Conservation (phyloP, 768 basidiomycete species). For the Steccherinum ochraceum region DNA sequence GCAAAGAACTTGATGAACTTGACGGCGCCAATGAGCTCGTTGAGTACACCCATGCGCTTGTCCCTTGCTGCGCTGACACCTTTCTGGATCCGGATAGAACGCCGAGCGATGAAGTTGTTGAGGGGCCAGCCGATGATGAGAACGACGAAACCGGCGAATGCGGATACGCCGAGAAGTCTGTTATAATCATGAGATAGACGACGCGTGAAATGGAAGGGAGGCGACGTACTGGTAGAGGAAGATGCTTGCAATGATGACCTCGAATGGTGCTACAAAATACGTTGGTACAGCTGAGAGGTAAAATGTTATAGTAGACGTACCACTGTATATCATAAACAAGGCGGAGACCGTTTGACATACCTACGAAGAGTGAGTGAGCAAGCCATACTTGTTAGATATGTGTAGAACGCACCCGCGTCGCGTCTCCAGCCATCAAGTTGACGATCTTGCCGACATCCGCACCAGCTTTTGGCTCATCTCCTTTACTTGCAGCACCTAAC, state of each 20-base stretch:
- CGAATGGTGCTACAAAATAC: slow-evolving; percentile 52
- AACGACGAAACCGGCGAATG: slow-evolving; percentile 72
- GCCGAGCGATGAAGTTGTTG: slow-evolving; percentile 58
- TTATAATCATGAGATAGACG: not conserved
- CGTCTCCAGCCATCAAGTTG: slow-evolving; percentile 81
- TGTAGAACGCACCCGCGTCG: slow-evolving; percentile 29
- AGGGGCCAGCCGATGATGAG: slow-evolving; percentile 63
- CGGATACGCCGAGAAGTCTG: slow-evolving; percentile 60
- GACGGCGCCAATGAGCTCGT: slow-evolving; percentile 62
- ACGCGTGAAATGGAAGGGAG: not conserved
- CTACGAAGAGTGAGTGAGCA: not conserved
- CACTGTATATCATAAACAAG: not conserved
- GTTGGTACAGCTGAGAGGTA: not conserved
- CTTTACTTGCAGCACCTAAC: slow-evolving; percentile 17
- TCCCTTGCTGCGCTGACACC: slow-evolving; percentile 58
- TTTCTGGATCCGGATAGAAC: slow-evolving; percentile 56
- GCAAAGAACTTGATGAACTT: slow-evolving; percentile 85
- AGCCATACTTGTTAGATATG: not conserved
- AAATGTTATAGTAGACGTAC: not conserved
- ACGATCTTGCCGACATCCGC: slow-evolving; percentile 90
- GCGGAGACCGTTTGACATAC: slow-evolving; percentile 9
- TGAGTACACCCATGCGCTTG: slow-evolving; percentile 71
- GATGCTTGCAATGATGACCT: slow-evolving; percentile 61
- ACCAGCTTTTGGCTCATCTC: slow-evolving; percentile 56
- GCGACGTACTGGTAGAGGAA: slow-evolving; percentile 68